These are phyloP conservation scores for Tripterygium wilfordii DNA, from an alignment of 177 flowering plant genomes.

Conservation along the genomic window DNA sequence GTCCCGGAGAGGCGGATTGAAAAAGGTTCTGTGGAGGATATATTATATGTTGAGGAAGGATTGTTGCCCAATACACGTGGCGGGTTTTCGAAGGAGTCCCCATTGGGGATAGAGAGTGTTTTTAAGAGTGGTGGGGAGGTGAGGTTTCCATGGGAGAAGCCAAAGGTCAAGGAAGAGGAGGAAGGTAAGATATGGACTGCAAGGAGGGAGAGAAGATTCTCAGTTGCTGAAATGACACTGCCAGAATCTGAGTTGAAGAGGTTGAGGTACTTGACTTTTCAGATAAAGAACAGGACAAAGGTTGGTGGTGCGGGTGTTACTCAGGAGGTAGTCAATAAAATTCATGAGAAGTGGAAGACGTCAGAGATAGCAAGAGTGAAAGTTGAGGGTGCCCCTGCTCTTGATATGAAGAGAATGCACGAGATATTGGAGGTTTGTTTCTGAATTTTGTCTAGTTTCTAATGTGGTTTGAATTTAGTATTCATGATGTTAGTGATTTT, in stretches of 20 bases:
- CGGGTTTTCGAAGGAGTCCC: constrained; percentile 59
- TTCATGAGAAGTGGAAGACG: constrained; percentile 78
- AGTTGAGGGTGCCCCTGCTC: constrained; percentile 70
- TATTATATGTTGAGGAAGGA: constrained; percentile 84
- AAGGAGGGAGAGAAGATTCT: constrained; percentile 39
- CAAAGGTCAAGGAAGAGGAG: constrained; percentile 16
- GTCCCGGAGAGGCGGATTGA: constrained; percentile 33
- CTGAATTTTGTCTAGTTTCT: not conserved
- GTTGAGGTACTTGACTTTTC: constrained; percentile 59
- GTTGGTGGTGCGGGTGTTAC: constrained; percentile 74
- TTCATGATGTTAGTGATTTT: not conserved
- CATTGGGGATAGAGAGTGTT: constrained; percentile 36
- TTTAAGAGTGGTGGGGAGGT: constrained; percentile 38
- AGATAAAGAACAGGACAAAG: constrained; percentile 50
- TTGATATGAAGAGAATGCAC: constrained; percentile 91
- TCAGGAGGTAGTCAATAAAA: constrained; percentile 55
- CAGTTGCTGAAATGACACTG: constrained; percentile 73
- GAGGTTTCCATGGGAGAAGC: constrained; percentile 82
- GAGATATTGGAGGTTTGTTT: constrained; percentile 85
- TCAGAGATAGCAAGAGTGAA: constrained; percentile 78
- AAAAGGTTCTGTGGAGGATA: constrained; percentile 83
- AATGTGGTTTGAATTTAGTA: not conserved
- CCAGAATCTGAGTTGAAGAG: constrained; percentile 73
- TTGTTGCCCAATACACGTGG: constrained; percentile 69
- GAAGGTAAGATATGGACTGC: constrained; percentile 21